Base-by-base conservation (phyloP, 2,329 filamentous ascomycete species). In the Tolypocladium inflatum region DNA sequence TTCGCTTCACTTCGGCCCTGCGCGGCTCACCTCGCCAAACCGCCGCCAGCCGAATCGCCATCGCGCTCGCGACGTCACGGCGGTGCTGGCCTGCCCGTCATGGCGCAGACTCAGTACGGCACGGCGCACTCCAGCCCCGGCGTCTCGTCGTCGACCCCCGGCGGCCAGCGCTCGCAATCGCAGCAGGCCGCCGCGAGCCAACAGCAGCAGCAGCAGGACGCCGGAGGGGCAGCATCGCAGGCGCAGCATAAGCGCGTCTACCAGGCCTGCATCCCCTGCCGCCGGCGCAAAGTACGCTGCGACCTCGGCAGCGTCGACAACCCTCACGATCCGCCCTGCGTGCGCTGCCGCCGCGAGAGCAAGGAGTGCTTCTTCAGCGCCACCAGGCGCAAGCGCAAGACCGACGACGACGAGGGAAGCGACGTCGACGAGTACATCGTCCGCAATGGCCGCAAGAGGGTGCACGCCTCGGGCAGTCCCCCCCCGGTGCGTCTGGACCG, bases 311-410 rank as follows among this genome's bases (percentile, higher is more conserved):
- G 87, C 67, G 93, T 97, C 70, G 94, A 97, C 75, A 93, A 94
- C 67, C 94, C 94, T 30, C 86, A 92, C 73, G 91, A 96, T 66
- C 93, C 93, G 57, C 94, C 94, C 2, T 99, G 94, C 73, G 89
- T 93, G 60, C 86, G 94, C 69, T 99, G 94, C 72, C 88, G 91
- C 56, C 87, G 94, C 64, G 94, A 99, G 78, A 91, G 88, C 76
- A 97, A 97, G 73, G 88, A 96, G 67, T 99, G 94, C 78, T 96
- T 88, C 80, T 99, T 99, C 78, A 96, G 91, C 62, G 90, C 91
- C 23, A 97, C 92, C 38, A 83, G 94, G 55, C 86, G 94, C 69
- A 97, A 97, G 84, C 85, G 91, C 70, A 95, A 94, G 80, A 81
- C 81, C 54, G 84, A 80, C 64, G 78, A 89, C 64, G 83, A 76